Conservation (phyloP, 2,329 filamentous ascomycete genomes). For the Aspergillus thermomutatus region DNA sequence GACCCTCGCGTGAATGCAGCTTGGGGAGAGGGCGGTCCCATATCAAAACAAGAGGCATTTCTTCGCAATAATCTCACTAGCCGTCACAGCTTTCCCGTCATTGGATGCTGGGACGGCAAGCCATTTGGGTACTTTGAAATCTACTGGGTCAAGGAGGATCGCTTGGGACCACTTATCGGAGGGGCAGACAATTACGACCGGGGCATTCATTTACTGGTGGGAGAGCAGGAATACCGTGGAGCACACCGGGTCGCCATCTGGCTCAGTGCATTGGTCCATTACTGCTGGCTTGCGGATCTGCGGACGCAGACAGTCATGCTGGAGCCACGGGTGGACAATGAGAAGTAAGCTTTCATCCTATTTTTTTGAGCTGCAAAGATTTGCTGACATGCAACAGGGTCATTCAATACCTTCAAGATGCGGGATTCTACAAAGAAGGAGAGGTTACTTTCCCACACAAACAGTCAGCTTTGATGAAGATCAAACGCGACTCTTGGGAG, state of each 20-base stretch:
- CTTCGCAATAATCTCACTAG: conserved; percentile 63
- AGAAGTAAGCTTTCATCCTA: conserved; percentile 59
- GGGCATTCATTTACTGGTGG: conserved; percentile 82
- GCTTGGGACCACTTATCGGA: conserved; percentile 65
- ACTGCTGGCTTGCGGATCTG: conserved; percentile 71
- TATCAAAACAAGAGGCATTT: conserved; percentile 62
- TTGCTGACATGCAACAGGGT: conserved; percentile 48
- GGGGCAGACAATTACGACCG: conserved; percentile 76
- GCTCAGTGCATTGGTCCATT: conserved; percentile 85
- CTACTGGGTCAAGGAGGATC: conserved; percentile 96
- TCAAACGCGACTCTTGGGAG: conserved; percentile 76
- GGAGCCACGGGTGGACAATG: conserved; percentile 89
- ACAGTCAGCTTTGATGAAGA: conserved; percentile 79
- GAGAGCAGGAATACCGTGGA: conserved; percentile 87
- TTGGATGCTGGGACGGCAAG: conserved; percentile 90
- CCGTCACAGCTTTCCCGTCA: conserved; percentile 80
- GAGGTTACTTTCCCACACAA: conserved; percentile 90
- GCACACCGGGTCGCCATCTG: conserved; percentile 72
- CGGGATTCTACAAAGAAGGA: conserved; percentile 81
- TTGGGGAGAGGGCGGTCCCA: conserved; percentile 68
- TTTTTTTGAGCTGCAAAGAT: neutral
- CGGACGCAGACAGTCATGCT: conserved; percentile 79
- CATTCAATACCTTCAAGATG: conserved; percentile 65
- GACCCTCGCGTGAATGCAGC: conserved; percentile 77
- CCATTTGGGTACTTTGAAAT: conserved; percentile 98